Evolutionary conservation across 306 rosid species (phyloP).

Genomic region (Cucumis cinereus): DNA sequence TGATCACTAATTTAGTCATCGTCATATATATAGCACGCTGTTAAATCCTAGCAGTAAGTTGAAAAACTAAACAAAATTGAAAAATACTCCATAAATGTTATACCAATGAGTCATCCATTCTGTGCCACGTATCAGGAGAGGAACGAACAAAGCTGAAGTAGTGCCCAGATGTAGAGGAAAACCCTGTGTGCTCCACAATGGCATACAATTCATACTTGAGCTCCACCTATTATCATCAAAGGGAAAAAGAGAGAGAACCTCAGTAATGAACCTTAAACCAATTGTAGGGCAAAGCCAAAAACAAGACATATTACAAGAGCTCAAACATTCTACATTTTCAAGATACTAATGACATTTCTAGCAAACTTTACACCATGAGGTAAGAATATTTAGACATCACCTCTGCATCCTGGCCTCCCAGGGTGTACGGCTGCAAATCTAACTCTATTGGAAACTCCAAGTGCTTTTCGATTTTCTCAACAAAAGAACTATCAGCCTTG

Average conservation of each 20-base stretch:
- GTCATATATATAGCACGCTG: neutral
- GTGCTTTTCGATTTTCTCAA: conserved; percentile 72
- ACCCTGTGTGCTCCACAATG: conserved; percentile 62
- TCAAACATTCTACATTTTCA: neutral
- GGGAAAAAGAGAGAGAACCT: neutral
- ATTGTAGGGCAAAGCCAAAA: neutral
- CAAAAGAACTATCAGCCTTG: conserved; percentile 42
- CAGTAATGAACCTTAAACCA: neutral
- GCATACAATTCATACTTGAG: conserved; percentile 74
- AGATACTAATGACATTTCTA: neutral
- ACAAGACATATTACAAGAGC: neutral
- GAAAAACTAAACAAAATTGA: neutral
- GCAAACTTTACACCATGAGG: neutral
- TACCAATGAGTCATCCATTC: conserved; percentile 77
- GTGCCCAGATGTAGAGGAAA: conserved; percentile 64
- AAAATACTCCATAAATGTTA: neutral
- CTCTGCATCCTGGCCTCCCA: conserved; percentile 12
- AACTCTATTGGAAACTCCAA: conserved; percentile 65
- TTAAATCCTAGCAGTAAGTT: neutral
- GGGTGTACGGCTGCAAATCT: conserved; percentile 60
- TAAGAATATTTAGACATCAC: conserved; percentile 32
- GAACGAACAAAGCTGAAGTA: conserved; percentile 74
- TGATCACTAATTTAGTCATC: neutral
- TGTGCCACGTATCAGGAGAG: conserved; percentile 63
- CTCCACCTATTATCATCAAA: conserved; percentile 27